These are phyloP conservation scores for Eucalyptus fibrosa DNA, from an alignment of 345 rosid species.

Conservation along the genomic window DNA sequence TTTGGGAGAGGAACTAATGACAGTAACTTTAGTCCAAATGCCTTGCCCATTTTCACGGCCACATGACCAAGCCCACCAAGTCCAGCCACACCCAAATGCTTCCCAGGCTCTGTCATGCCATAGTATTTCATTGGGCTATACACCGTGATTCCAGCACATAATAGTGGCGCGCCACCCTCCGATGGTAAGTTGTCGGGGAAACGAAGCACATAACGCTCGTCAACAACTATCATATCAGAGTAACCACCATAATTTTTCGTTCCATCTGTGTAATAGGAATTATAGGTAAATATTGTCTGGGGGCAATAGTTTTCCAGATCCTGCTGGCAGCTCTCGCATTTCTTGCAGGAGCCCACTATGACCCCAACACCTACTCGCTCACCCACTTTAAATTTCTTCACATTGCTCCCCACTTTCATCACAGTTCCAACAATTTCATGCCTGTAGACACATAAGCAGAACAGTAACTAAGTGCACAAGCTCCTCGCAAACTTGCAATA, in stretches of 20 bases:
- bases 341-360: constrained; percentile 54
- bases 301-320: constrained; percentile 77
- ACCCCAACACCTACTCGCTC: constrained; percentile 81
- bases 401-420: constrained; percentile 50
- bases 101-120: constrained; percentile 74
- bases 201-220: constrained; percentile 53
- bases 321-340: constrained; percentile 61
- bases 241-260: constrained; percentile 66
- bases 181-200: constrained; percentile 57
- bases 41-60: constrained; percentile 80
- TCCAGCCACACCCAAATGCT: constrained; percentile 82
- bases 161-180: constrained; percentile 62
- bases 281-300: constrained; percentile 35
- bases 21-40: constrained; percentile 83
- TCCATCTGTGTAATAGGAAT: constrained; percentile 35
- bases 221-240: constrained; percentile 57
- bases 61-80: constrained; percentile 93
- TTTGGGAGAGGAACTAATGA: constrained; percentile 51
- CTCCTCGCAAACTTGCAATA: background rate
- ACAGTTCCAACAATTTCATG: constrained; percentile 80
- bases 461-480: background rate
- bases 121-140: constrained; percentile 89
- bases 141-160: constrained; percentile 87
- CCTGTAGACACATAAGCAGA: constrained; percentile 11
- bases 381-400: constrained; percentile 49